Base-by-base conservation (phyloP, 73 alveolate species). In the Halteria grandinella region DNA sequence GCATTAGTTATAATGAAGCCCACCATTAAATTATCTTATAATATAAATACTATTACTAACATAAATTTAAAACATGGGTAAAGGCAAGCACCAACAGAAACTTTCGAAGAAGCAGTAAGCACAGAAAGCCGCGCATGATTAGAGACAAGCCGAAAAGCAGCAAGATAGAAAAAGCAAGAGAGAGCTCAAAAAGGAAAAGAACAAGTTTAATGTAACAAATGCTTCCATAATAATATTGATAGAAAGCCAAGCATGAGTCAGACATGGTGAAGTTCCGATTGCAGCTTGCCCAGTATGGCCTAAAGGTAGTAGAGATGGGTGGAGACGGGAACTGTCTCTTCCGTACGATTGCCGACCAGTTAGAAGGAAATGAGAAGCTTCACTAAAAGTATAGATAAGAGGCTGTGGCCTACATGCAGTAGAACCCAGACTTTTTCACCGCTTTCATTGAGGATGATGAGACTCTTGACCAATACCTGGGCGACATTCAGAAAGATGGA, bases 251-350 rank as follows among this genome's bases (percentile, higher is more conserved):
- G 37, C 18, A 70, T 45, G 58, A 70, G 28, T 50, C 70, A 31
- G 71, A 70, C 58, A 28, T 70, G 62, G 10, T 47, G 17, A 70
- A 70, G 34, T 70, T 70, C 37, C 24, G 71, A 39, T 1, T 17
- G 36, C 21, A 70, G 55, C 71, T 70, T 1, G 60, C 41, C 1
- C 20, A 71, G 41, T 71, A 41, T 40, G 91, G 91, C 20, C 83
- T 87, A 6, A 48, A 55, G 32, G 69, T 87, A 11, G 44, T 28
- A 33, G 95, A 92, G 75, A 89, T 92, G 20, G 86, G 85, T 2
- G 98, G 91, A 20, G 98, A 92, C 64, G 98, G 98, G 0, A 92
- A 92, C 53, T 92, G 98, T 40, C 76, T 92, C 34, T 92, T 92
- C 57, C 75, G 98, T 3, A 44, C 95, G 23, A 84, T 92, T 1